A percentile compares a stretch with the other conserved stretches of the same genome.
These are phyloP conservation scores for Scheffersomyces stambukii DNA, from an alignment of 1,139 yeast species.

Conservation along the genomic window DNA sequence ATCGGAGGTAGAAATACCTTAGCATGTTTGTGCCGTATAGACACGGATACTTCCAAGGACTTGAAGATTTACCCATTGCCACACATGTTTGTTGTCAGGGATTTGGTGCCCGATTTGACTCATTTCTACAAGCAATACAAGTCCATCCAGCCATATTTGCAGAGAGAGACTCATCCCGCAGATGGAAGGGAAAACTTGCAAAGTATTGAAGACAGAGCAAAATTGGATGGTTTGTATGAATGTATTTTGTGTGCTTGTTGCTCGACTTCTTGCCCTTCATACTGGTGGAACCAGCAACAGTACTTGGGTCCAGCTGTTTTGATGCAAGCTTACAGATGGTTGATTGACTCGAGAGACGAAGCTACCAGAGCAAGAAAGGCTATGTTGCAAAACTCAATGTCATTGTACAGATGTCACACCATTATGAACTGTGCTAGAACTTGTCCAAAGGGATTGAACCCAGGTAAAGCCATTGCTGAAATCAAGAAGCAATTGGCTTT, in stretches of 20 bases:
- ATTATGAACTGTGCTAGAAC: conserved; percentile 98
- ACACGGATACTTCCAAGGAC: conserved; percentile 69
- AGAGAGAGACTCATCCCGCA: conserved; percentile 72
- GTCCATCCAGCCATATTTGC: conserved; percentile 95
- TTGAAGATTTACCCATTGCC: conserved; percentile 94
- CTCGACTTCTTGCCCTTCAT: conserved; percentile 97
- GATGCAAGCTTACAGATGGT: conserved; percentile 99
- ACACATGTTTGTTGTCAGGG: conserved; percentile 96
- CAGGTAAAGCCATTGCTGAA: conserved; percentile 96
- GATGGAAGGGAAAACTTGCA: conserved; percentile 95
- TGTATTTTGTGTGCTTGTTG: conserved; percentile 99
- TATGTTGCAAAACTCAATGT: conserved; percentile 95
- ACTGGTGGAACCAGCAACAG: conserved; percentile 99
- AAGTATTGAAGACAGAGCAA: conserved; percentile 89
- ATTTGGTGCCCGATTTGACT: conserved; percentile 95
- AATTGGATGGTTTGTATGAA: conserved; percentile 94
- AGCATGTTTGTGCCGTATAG: conserved; percentile 94
- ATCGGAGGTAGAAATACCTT: conserved; percentile 96
- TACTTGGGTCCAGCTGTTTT: conserved; percentile 97
- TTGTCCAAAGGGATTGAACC: conserved; percentile 98
- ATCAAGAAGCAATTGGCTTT: conserved; percentile 91
- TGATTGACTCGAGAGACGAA: conserved; percentile 94
- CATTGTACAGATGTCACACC: conserved; percentile 97
- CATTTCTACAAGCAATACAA: conserved; percentile 98
- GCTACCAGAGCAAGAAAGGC: conserved; percentile 78